These are phyloP conservation scores for Ceratonia siliqua DNA, from an alignment of 306 rosid species.

Conservation along the genomic window DNA sequence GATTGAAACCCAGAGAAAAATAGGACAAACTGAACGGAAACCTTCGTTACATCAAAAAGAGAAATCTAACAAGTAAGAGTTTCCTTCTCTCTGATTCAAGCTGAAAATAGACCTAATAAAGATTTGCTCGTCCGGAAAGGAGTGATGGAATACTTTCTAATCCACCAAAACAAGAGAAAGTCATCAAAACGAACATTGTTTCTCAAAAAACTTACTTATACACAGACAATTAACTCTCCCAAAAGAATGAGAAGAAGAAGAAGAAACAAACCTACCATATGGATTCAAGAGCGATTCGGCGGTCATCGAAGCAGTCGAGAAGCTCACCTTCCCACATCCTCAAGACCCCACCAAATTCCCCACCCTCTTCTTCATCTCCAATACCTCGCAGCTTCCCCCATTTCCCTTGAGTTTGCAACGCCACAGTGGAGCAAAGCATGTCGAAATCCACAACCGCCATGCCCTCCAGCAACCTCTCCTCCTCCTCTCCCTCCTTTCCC, in stretches of 20 bases:
- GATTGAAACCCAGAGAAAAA: constrained; percentile 18
- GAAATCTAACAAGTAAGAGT: not conserved
- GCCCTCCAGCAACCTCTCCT: constrained; percentile 55
- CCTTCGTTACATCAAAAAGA: not conserved
- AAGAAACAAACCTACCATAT: constrained; percentile 49
- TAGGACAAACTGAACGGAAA: constrained; percentile 2
- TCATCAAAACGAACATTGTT: too few relatives aligned
- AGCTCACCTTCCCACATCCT: constrained; percentile 98
- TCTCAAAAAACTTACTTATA: too few relatives aligned
- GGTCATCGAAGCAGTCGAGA: constrained; percentile 73
- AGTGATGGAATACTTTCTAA: too few relatives aligned
- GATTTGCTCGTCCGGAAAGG: not conserved
- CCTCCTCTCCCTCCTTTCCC: constrained; percentile 42
- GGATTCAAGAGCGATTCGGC: constrained; percentile 70
- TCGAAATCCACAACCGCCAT: constrained; percentile 72
- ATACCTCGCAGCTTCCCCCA: constrained; percentile 54
- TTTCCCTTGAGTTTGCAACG: constrained; percentile 65
- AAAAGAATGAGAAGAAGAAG: not conserved
- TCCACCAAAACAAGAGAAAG: too few relatives aligned
- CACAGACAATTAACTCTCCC: too few relatives aligned
- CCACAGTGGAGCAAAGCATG: constrained; percentile 78
- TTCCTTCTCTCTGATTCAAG: constrained; percentile 9
- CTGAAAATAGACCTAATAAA: constrained; percentile 9
- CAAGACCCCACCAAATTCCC: constrained; percentile 61
- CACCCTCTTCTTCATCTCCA: constrained; percentile 35